Percentiles rank a stretch among this genome's conserved stretches.
Conservation (phyloP, 2,329 filamentous ascomycete species). For the Beauveria medogensis region DNA sequence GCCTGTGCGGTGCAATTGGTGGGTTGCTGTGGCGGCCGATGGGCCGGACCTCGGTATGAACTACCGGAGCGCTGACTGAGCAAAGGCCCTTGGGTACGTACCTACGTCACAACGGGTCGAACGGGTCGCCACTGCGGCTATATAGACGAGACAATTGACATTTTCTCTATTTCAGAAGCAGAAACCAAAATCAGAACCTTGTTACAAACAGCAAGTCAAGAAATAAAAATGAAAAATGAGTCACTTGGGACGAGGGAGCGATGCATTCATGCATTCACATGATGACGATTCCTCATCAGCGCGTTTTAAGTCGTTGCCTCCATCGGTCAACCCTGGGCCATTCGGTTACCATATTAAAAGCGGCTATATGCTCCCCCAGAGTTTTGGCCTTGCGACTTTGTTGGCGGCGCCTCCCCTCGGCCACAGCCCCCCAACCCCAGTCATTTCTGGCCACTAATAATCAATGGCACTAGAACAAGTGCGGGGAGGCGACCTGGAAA, state of each 20-base stretch:
- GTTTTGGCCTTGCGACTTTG: no score
- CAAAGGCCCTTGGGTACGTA: not conserved
- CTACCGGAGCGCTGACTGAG: not conserved
- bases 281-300: not conserved
- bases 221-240: not conserved
- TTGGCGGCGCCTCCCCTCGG: not conserved
- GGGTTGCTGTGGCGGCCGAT: not conserved
- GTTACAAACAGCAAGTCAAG: not conserved
- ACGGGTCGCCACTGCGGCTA: not conserved
- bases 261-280: not conserved
- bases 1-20: not conserved
- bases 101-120: not conserved
- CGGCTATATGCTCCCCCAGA: slow-evolving; percentile 4
- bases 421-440: slow-evolving; percentile 3
- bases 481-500: not conserved
- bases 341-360: not conserved
- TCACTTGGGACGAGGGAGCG: not conserved
- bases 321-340: not conserved
- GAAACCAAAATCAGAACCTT: not conserved
- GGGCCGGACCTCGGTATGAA: slow-evolving; percentile 3
- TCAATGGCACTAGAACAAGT: not conserved
- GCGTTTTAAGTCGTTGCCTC: not conserved
- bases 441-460: not conserved
- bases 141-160: not conserved
- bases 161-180: no score